Evolutionary conservation across 768 basidiomycete species (phyloP), one percentile per base, ranked within the genome.

Genomic region (Rubroboletus pulcherrimus): DNA sequence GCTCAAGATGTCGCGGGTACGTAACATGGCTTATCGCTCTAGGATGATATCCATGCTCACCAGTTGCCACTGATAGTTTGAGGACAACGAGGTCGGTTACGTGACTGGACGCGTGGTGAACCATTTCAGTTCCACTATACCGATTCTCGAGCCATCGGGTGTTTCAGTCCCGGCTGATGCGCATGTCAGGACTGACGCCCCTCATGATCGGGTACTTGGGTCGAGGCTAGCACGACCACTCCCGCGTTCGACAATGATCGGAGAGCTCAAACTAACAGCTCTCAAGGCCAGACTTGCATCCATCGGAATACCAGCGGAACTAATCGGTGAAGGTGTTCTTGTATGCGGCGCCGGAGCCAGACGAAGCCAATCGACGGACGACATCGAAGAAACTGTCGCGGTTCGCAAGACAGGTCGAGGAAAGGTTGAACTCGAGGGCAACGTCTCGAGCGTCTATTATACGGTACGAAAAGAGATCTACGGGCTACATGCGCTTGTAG

Each of bases 281-380:
- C 80, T 99, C 45, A 97, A 98, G 71, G 70, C 85, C n/a, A 83
- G 86, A 6, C 78, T 99, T 21, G 78, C 84, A 5, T 71, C 83
- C 2, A 74, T 92, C 3, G 86, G 87, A 10, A 85, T 98, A 44
- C 87, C 90, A 42, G 92, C 95, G 0, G 95, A 98, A 70, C 86
- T 98, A 53, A 87, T 94, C n/a, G 96, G 96, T 24, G 96, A 98
- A 74, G 97, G 97, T 75, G 89, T 96, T 9, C 78, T 99, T 30
- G 81, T 99, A 35, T 99, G 97, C 66, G 88, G 86, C 38, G 76
- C 78, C 8, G 83, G 77, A 34, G 84, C 79, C 17, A 81, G 74
- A 69, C 60, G 73, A 67, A 60, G 62, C 57, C 66, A 73, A 43
- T 68, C 72, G 30, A 68, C 77, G 34, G 80, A 82, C 51, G 63